Conservation (phyloP, 192 early-diverging fungal species). For the Mortierella claussenii region DNA sequence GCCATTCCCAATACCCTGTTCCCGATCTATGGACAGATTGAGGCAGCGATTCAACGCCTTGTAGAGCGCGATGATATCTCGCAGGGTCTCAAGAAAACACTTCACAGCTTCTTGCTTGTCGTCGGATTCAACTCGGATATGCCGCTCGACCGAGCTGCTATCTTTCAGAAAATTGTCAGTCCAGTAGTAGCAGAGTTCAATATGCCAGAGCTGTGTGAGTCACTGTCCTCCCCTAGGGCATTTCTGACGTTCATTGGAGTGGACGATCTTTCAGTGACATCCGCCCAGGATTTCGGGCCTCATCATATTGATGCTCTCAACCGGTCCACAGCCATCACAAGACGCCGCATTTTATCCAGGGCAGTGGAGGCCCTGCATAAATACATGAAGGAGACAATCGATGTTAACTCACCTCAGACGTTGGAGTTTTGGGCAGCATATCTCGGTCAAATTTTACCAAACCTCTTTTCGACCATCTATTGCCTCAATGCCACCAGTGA, state of each 20-base stretch:
- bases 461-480: constrained; percentile 29
- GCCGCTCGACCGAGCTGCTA: constrained; percentile 1
- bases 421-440: constrained; percentile 16
- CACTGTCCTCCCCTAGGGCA: constrained; percentile 11
- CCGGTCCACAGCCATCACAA: background rate
- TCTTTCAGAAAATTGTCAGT: constrained; percentile 31
- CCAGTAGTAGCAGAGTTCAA: constrained; percentile 20
- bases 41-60: constrained; percentile 17
- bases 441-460: constrained; percentile 18
- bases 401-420: constrained; percentile 4
- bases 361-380: constrained; percentile 19
- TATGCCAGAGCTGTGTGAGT: constrained; percentile 1
- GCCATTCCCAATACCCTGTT: constrained; percentile 45
- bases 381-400: constrained; percentile 42
- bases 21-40: constrained; percentile 37
- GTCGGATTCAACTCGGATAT: constrained; percentile 32
- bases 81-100: constrained; percentile 11
- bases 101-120: constrained; percentile 30
- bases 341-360: constrained; percentile 26
- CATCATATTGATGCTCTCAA: constrained; percentile 8
- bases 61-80: constrained; percentile 14
- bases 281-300: background rate
- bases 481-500: constrained; percentile 30
- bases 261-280: constrained; percentile 11
- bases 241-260: constrained; percentile 41